Evolutionary conservation across 1,284 basidiomycete genomes (phyloP).

Genomic region (Lignosus rhinocerotis): DNA sequence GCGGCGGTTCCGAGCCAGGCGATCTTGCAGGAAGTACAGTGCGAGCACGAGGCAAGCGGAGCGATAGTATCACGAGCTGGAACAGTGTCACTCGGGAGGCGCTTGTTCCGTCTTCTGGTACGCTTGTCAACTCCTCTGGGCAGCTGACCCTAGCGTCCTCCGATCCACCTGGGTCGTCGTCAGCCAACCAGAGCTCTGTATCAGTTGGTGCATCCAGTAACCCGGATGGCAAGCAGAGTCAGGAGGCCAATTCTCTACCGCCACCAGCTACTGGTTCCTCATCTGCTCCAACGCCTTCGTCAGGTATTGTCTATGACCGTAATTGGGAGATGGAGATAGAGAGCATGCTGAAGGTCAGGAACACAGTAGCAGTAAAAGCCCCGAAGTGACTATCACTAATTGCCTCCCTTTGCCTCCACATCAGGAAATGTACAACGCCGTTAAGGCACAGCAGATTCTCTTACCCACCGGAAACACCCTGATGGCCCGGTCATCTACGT

Average conservation of each 20-base stretch:
- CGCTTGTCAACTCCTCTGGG: conserved; percentile 31
- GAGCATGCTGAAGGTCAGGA: conserved; percentile 72
- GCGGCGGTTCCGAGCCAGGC: conserved; percentile 48
- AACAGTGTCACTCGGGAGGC: conserved; percentile 59
- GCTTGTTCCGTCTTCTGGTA: conserved; percentile 35
- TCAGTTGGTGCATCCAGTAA: conserved; percentile 35
- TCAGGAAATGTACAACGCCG: conserved; percentile 93
- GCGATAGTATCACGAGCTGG: conserved; percentile 82
- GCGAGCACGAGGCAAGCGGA: conserved; percentile 63
- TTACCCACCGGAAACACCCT: conserved; percentile 63
- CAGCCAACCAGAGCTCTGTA: conserved; percentile 47
- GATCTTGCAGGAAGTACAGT: conserved; percentile 46
- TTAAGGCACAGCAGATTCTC: conserved; percentile 89
- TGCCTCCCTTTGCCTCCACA: background rate
- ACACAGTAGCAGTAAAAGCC: background rate
- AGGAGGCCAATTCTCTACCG: conserved; percentile 17
- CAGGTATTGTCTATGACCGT: conserved; percentile 54
- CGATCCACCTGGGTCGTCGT: conserved; percentile 21
- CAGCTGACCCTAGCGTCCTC: conserved; percentile 32
- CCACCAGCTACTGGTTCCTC: conserved; percentile 14
- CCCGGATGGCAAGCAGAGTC: conserved; percentile 20
- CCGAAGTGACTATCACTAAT: background rate
- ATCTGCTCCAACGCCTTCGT: conserved; percentile 29
- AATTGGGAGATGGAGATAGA: conserved; percentile 89
- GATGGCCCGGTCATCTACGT: conserved; percentile 47